Evolutionary conservation across 805 yeast genomes (phyloP), one percentile per base, ranked within the genome.

Genomic region (Candida sphagnicola): DNA sequence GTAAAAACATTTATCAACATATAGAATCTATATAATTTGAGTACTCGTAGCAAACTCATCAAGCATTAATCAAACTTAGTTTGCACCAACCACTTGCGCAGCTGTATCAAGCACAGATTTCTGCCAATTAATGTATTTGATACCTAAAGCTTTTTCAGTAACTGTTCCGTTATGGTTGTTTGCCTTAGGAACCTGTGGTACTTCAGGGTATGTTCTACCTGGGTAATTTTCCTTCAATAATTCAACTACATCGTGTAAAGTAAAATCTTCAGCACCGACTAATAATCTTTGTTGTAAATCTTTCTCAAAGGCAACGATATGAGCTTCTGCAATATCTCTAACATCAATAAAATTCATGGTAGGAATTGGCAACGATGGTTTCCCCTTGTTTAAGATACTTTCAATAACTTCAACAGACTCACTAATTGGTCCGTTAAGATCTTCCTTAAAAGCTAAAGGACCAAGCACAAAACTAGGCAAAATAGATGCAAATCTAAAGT

Each of bases 21-120:
- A n/a, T n/a, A n/a, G n/a, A n/a, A n/a, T n/a, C n/a, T n/a, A n/a
- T n/a, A n/a, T n/a, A n/a, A n/a, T n/a, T n/a, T n/a, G n/a, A n/a
- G n/a, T n/a, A n/a, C n/a, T n/a, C n/a, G n/a, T n/a, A n/a, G n/a
- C n/a, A n/a, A n/a, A n/a, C n/a, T n/a, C n/a, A n/a, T n/a, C n/a
- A n/a, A n/a, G n/a, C n/a, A n/a, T n/a, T n/a, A n/a, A n/a, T n/a
- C n/a, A n/a, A n/a, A n/a, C n/a, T n/a, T n/a, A n/a, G n/a, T n/a
- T n/a, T n/a, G n/a, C n/a, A n/a, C n/a, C n/a, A n/a, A n/a, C n/a
- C n/a, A 26, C 42, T 42, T 72, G 78, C 14, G 52, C 48, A 25
- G 66, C 57, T n/a, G 74, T 53, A 36, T 74, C 77, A 21, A 53
- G 53, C 11, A 75, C 57, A 2, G 72, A 53, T 15, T 60, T 52